Percentiles rank a stretch among this genome's conserved stretches.
phyloP scores from a whole-genome alignment of 78 protist species.

The Bodo saltans region DNA sequence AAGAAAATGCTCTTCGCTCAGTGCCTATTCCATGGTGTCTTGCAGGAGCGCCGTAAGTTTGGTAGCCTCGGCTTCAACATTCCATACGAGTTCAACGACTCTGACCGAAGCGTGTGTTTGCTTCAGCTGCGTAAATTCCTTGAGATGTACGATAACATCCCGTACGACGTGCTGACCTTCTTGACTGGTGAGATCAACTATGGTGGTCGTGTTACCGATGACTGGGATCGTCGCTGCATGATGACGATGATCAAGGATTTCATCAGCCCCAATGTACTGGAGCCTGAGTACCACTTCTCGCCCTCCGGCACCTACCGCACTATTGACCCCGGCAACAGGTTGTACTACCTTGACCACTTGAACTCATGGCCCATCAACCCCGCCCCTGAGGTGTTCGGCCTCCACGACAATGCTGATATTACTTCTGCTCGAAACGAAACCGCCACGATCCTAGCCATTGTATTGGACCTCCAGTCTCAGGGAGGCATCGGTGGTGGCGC shows the following conservation, averaged over 20 bases:
- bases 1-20: conserved; percentile 56
- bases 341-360: conserved; percentile 5
- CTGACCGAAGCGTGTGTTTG: conserved; percentile 58
- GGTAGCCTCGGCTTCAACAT: conserved; percentile 82
- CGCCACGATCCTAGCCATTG: conserved; percentile 20
- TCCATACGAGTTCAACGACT: conserved; percentile 66
- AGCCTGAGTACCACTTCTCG: conserved; percentile 46
- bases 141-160: conserved; percentile 61
- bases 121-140: conserved; percentile 42
- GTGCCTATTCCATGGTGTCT: conserved; percentile 67
- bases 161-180: conserved; percentile 61
- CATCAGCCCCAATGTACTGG: conserved; percentile 41
- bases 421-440: conserved; percentile 59
- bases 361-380: conserved; percentile 57
- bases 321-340: neutral
- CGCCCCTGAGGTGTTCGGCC: conserved; percentile 70
- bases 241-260: conserved; percentile 40
- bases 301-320: conserved; percentile 39
- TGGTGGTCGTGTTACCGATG: conserved; percentile 93
- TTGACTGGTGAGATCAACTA: conserved; percentile 77
- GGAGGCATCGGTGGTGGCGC: conserved; percentile 7
- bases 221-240: conserved; percentile 72
- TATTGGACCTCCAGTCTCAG: conserved; percentile 45
- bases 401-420: conserved; percentile 86
- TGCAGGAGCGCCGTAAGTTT: conserved; percentile 74